Evolutionary conservation across 2,329 filamentous ascomycete species (phyloP).

Genomic region (Colletotrichum lini): DNA sequence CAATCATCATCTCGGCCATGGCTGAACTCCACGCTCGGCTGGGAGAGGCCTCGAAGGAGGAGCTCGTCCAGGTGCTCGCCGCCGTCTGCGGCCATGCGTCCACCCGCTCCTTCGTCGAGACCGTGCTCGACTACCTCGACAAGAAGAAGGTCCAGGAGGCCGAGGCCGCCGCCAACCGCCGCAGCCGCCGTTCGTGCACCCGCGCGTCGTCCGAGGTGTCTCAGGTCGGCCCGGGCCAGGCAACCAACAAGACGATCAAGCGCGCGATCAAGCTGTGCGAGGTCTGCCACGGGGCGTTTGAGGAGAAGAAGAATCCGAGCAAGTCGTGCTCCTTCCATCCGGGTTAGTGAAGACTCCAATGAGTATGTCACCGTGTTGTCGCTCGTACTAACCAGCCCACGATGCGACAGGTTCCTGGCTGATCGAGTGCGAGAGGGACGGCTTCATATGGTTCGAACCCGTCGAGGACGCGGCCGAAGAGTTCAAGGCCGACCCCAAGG

Average conservation of each 20-base stretch:
- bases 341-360: not conserved
- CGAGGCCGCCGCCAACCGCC: not conserved
- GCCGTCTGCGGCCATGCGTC: constrained; percentile 9
- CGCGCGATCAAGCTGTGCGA: constrained; percentile 25
- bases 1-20: constrained; percentile 1
- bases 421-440: constrained; percentile 22
- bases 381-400: no score
- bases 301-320: constrained; percentile 25
- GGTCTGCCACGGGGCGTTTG: constrained; percentile 12
- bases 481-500: constrained; percentile 1
- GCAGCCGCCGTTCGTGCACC: constrained; percentile 11
- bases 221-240: constrained; percentile 11
- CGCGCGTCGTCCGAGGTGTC: constrained; percentile 26
- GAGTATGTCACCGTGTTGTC: no score
- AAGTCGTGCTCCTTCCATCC: constrained; percentile 17
- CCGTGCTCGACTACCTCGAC: constrained; percentile 23
- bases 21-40: constrained; percentile 2
- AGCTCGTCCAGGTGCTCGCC: constrained; percentile 22
- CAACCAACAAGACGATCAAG: not conserved
- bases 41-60: constrained; percentile 20
- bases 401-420: constrained; percentile 24
- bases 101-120: constrained; percentile 22
- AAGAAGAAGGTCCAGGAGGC: constrained; percentile 9
- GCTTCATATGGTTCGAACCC: constrained; percentile 9
- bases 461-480: constrained; percentile 19